phyloP scores from a whole-genome alignment of 2,329 filamentous ascomycete species.

The Sarocladium oryzae region DNA sequence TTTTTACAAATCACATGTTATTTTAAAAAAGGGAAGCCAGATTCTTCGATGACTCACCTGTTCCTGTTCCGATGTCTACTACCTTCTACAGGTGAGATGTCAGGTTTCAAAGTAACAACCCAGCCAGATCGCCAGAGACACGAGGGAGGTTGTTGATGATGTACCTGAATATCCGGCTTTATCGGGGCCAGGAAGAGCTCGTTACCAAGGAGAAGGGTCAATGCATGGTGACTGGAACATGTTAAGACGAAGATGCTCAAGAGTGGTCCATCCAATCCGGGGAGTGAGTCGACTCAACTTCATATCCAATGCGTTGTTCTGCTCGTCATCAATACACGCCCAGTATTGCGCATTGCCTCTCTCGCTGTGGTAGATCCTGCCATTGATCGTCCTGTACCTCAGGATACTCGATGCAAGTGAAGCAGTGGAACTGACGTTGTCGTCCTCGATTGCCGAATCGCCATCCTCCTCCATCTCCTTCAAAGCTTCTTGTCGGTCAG shows the following conservation, averaged over 20 bases:
- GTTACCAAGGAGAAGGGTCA: slow-evolving; percentile 17
- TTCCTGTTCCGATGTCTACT: slow-evolving; percentile 47
- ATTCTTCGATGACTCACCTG: too few relatives aligned
- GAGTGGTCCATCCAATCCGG: too few relatives aligned
- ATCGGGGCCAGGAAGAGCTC: slow-evolving; percentile 13
- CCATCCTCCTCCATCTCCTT: too few relatives aligned
- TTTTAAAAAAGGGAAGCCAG: too few relatives aligned
- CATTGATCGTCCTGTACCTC: slow-evolving; percentile 22
- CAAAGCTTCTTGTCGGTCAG: too few relatives aligned
- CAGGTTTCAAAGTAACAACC: background rate
- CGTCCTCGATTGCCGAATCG: background rate
- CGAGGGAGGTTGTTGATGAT: background rate
- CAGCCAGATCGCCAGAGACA: background rate
- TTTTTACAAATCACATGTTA: too few relatives aligned
- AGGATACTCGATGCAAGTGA: slow-evolving; percentile 23
- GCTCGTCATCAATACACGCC: slow-evolving; percentile 17
- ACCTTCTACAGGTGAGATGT: slow-evolving; percentile 1
- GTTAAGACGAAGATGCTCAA: too few relatives aligned
- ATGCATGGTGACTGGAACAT: slow-evolving; percentile 17
- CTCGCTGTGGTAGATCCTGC: slow-evolving; percentile 24
- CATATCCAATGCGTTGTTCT: slow-evolving; percentile 3
- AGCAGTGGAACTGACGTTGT: slow-evolving; percentile 14
- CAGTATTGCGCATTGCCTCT: background rate
- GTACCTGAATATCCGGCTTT: slow-evolving; percentile 8
- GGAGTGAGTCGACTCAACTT: background rate